These are phyloP conservation scores for Candida dendrica DNA, from an alignment of 805 yeast species.

Conservation along the genomic window DNA sequence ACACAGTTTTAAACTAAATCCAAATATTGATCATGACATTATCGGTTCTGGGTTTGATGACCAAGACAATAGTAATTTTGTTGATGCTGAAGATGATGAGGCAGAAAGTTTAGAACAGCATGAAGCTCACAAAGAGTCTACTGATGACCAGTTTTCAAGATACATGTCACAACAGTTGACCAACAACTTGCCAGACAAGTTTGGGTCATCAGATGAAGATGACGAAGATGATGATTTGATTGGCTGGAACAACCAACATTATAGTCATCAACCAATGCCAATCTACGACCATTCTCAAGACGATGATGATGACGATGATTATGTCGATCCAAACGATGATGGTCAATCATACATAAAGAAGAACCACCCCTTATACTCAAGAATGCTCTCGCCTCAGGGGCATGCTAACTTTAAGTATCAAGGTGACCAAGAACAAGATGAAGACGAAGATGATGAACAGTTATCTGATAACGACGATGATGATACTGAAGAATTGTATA, in stretches of 20 bases:
- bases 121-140: constrained; percentile 24
- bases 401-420: constrained; percentile 14
- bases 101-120: constrained; percentile 25
- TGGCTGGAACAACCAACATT: constrained; percentile 11
- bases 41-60: constrained; percentile 21
- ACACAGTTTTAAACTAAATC: constrained; percentile 17
- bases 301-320: constrained; percentile 52
- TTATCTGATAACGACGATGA: constrained; percentile 12
- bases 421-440: constrained; percentile 17
- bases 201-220: constrained; percentile 46
- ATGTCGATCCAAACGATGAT: constrained; percentile 76
- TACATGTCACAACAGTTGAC: constrained; percentile 74
- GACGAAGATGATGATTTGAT: constrained; percentile 24
- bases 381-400: constrained; percentile 22
- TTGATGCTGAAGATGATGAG: constrained; percentile 12
- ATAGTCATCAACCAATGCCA: constrained; percentile 6
- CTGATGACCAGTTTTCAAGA: constrained; percentile 22
- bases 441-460: constrained; percentile 13
- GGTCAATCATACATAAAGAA: constrained; percentile 66
- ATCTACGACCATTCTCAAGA: constrained; percentile 6
- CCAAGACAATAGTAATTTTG: constrained; percentile 13
- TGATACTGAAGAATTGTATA: constrained; percentile 19
- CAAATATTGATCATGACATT: constrained; percentile 30
- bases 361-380: constrained; percentile 48
- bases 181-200: constrained; percentile 47